Base-by-base conservation (phyloP, 768 basidiomycete species). In the Phlebiopsis flavidoalba region DNA sequence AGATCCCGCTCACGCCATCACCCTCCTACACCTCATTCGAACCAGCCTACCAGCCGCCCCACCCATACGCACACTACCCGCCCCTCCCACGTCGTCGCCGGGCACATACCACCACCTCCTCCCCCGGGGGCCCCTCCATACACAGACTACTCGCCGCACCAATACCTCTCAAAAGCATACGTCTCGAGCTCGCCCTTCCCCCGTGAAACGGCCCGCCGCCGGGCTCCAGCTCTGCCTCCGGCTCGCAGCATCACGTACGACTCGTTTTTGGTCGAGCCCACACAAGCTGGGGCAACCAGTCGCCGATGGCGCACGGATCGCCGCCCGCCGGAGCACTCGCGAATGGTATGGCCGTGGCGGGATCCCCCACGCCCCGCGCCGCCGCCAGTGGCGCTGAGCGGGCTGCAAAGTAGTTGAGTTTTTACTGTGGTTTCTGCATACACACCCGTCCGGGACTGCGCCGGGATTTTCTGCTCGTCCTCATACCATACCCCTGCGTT, bases 261-360 rank as follows among this genome's bases (percentile, higher is more conserved):
- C 52, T 64, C 63, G n/a, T 64, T 64, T n/a, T 48, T 64, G 63
- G 63, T 64, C 63, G 19, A 53, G 57, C 15, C n/a, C 60, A 61
- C 33, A 36, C 63, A 19, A 61, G 59, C 37, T 63, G 57, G 52
- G 21, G 21, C 35, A 35, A n/a, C 12, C 52, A 53, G 31, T 14
- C 52, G 15, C 31, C 52, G 2, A n/a, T 33, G 17, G 33, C 52
- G 26, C 8, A 31, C 21, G 19, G 19, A 49, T 6, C 45, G 45
- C 45, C 26, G 26, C 26, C 26, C 6, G 3, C 26, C 26, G 26
- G 26, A 31, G 26, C 26, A 31, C 26, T 31, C 26, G 3, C 26
- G 26, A 31, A 31, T 6, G 26, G 26, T 31, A 31, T 31, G 40
- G 40, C 40, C 10, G 40, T 17, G 40, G 40, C 40, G 40, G 17